Percentiles rank a stretch among this genome's conserved stretches.
These are phyloP conservation scores for Capronia coronata DNA, from an alignment of 2,329 filamentous ascomycete genomes.

Conservation along the genomic window DNA sequence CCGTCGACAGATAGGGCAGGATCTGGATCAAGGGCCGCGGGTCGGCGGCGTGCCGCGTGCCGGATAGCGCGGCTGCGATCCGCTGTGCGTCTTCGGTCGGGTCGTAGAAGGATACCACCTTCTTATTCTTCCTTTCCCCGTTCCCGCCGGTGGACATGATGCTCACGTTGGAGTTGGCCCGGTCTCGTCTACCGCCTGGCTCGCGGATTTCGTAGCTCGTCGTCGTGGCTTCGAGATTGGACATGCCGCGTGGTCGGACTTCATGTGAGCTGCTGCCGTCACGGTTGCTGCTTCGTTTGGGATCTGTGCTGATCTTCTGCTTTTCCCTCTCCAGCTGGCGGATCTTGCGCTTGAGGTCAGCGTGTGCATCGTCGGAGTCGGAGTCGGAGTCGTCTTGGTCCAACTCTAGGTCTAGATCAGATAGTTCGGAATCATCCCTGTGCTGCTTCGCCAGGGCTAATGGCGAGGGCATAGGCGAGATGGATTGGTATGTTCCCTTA, in stretches of 20 bases:
- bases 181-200: constrained; percentile 15
- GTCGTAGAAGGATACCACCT: constrained; percentile 71
- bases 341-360: constrained; percentile 33
- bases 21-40: constrained; percentile 71
- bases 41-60: constrained; percentile 59
- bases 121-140: constrained; percentile 34
- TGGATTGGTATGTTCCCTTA: constrained; percentile 85
- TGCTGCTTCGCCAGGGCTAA: constrained; percentile 55
- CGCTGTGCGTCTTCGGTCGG: constrained; percentile 69
- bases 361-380: constrained; percentile 31
- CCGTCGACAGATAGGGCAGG: constrained; percentile 73
- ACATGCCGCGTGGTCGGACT: constrained; percentile 10
- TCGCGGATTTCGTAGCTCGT: constrained; percentile 11
- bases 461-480: constrained; percentile 89
- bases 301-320: constrained; percentile 27
- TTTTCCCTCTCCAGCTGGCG: constrained; percentile 31
- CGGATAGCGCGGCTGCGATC: constrained; percentile 65
- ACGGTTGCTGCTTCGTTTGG: constrained; percentile 6
- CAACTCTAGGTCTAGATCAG: constrained; percentile 39
- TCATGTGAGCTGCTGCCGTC: constrained; percentile 11
- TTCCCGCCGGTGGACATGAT: constrained; percentile 16
- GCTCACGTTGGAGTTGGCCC: constrained; percentile 13
- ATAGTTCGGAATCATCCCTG: constrained; percentile 49
- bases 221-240: constrained; percentile 17
- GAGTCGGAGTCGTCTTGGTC: constrained; percentile 24